A percentile compares a stretch with the other conserved stretches of the same genome.
These are phyloP conservation scores for Anisogramma anomala DNA, from an alignment of 2,329 filamentous ascomycete genomes.

Conservation along the genomic window DNA sequence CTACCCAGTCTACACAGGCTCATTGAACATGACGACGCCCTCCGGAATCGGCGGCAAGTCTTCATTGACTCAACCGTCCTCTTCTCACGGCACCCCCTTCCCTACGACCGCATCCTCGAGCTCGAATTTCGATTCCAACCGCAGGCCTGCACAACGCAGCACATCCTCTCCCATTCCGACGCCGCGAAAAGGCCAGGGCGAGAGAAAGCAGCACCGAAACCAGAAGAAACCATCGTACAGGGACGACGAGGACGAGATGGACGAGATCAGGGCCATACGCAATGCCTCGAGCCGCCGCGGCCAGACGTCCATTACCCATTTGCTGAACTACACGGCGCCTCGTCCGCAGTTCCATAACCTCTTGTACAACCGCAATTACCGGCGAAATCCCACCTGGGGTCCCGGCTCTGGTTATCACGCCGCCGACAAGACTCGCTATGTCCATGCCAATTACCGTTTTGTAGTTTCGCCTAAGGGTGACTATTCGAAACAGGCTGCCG, in stretches of 20 bases:
- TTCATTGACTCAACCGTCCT: constrained; percentile 30
- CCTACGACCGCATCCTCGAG: constrained; percentile 31
- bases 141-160: constrained; percentile 32
- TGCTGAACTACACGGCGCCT: constrained; percentile 83
- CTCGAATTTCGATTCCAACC: constrained; percentile 40
- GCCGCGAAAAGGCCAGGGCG: constrained; percentile 64
- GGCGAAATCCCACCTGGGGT: constrained; percentile 70
- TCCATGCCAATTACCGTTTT: constrained; percentile 96
- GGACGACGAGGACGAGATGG: constrained; percentile 78
- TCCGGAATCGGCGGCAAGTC: constrained; percentile 38
- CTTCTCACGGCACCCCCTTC: constrained; percentile 30
- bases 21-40: constrained; percentile 20
- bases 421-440: constrained; percentile 76
- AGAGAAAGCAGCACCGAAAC: constrained; percentile 73
- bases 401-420: constrained; percentile 82
- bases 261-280: constrained; percentile 54
- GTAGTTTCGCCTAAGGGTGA: constrained; percentile 74
- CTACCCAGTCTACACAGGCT: too few species aligned
- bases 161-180: constrained; percentile 27
- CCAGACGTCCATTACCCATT: constrained; percentile 91
- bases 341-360: constrained; percentile 52
- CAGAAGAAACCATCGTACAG: constrained; percentile 52
- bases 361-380: constrained; percentile 43
- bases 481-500: constrained; percentile 69
- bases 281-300: constrained; percentile 64